Evolutionary conservation across 1,139 yeast species (phyloP).

Genomic region (Scheffersomyces segobiensis): DNA sequence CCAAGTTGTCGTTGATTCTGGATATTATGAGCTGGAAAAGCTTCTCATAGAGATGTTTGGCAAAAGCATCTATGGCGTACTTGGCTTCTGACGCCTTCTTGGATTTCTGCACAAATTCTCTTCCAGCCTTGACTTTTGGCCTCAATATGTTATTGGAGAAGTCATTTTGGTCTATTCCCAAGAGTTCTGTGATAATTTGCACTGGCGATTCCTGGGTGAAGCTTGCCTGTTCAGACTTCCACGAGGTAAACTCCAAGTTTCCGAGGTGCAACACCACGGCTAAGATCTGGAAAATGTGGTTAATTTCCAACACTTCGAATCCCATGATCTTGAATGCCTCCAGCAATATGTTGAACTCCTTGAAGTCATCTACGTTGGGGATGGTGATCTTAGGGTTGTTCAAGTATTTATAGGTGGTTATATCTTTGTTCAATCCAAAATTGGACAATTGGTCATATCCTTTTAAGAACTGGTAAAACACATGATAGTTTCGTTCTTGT

Average conservation of each 20-base stretch:
- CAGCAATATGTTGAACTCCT: conserved; percentile 60
- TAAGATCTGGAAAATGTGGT: conserved; percentile 62
- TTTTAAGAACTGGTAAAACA: conserved; percentile 80
- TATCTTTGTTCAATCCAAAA: conserved; percentile 48
- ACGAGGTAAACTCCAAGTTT: conserved; percentile 71
- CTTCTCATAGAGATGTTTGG: conserved; percentile 85
- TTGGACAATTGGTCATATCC: conserved; percentile 60
- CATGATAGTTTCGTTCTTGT: conserved; percentile 86
- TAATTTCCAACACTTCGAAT: conserved; percentile 54
- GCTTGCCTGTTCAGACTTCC: conserved; percentile 79
- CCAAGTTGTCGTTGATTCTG: conserved; percentile 72
- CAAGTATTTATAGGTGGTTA: conserved; percentile 58
- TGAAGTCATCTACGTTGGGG: conserved; percentile 72
- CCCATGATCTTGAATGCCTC: conserved; percentile 78
- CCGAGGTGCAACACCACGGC: conserved; percentile 86
- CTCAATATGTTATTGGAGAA: conserved; percentile 61
- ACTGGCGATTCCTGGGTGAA: conserved; percentile 58
- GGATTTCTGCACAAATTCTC: conserved; percentile 80
- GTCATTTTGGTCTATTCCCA: conserved; percentile 62
- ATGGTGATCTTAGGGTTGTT: conserved; percentile 54
- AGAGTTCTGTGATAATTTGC: conserved; percentile 55
- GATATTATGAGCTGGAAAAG: conserved; percentile 77
- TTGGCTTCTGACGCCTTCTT: conserved; percentile 80
- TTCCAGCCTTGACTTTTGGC: conserved; percentile 91
- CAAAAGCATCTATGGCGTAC: conserved; percentile 79